These are phyloP conservation scores for Erythrophleum fordii DNA, from an alignment of 306 rosid genomes.

Conservation along the genomic window DNA sequence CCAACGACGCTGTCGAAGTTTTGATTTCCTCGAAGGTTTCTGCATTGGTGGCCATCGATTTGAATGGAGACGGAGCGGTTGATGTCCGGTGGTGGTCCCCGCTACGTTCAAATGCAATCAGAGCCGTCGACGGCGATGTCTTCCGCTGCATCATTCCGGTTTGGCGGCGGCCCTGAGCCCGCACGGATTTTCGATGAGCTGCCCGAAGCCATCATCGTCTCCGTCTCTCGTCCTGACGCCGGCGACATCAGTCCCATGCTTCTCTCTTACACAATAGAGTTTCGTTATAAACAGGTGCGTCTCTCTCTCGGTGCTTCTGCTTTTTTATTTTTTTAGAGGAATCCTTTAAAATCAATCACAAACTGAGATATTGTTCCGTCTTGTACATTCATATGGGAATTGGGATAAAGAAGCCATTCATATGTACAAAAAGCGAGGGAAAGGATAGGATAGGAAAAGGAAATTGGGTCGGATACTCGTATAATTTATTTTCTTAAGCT, in stretches of 20 bases:
- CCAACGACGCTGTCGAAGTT: background rate
- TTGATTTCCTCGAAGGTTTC: background rate
- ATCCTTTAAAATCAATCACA: background rate
- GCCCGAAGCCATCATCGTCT: conserved; percentile 66
- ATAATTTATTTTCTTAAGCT: background rate
- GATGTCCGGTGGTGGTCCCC: conserved; percentile 50
- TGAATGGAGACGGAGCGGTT: conserved; percentile 70
- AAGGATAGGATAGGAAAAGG: background rate
- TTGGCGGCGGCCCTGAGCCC: conserved; percentile 36
- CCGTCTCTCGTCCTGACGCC: conserved; percentile 80
- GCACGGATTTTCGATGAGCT: conserved; percentile 68
- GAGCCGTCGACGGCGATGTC: conserved; percentile 52
- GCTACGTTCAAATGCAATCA: conserved; percentile 66
- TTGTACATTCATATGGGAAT: background rate
- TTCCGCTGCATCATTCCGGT: conserved; percentile 47
- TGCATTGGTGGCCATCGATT: background rate
- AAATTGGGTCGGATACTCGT: background rate
- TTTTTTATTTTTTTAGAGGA: background rate
- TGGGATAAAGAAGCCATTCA: background rate
- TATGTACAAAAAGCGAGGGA: too few relatives aligned
- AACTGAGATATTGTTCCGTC: conserved; percentile 15
- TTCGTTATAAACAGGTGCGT: conserved; percentile 66
- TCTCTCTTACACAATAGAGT: conserved; percentile 70
- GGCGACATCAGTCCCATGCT: conserved; percentile 75
- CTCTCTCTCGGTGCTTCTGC: background rate